Evolutionary conservation across 805 yeast species (phyloP).

Genomic region (Ogataea henricii): DNA sequence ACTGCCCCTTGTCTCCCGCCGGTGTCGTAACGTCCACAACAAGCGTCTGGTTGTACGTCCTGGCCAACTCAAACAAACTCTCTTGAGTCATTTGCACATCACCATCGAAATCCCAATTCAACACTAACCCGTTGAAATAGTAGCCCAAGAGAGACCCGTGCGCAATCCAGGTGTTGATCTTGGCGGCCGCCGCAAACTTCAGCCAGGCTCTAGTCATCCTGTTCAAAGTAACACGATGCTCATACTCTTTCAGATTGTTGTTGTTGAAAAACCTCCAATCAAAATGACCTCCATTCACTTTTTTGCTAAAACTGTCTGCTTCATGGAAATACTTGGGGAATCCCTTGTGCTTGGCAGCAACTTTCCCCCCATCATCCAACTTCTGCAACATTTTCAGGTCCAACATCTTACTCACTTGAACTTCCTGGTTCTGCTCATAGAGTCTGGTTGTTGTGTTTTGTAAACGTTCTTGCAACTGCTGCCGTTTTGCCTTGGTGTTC

Average conservation of each 20-base stretch:
- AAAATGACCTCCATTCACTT: slow-evolving; percentile 41
- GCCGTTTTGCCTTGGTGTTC: slow-evolving; percentile 1
- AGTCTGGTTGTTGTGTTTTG: background rate
- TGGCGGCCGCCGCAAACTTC: slow-evolving; percentile 45
- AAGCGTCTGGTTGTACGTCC: slow-evolving; percentile 49
- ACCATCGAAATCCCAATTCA: slow-evolving; percentile 65
- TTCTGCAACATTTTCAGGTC: slow-evolving; percentile 14
- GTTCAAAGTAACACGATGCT: slow-evolving; percentile 40
- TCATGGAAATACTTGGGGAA: slow-evolving; percentile 44
- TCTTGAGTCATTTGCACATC: slow-evolving; percentile 61
- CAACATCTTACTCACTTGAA: slow-evolving; percentile 1
- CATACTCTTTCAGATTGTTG: slow-evolving; percentile 21
- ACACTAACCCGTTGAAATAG: slow-evolving; percentile 57
- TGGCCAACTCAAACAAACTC: slow-evolving; percentile 45
- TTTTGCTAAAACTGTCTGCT: slow-evolving; percentile 36
- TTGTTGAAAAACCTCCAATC: slow-evolving; percentile 49
- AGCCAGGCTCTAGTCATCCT: slow-evolving; percentile 56
- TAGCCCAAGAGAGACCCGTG: slow-evolving; percentile 66
- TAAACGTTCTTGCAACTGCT: background rate
- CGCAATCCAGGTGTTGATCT: slow-evolving; percentile 58
- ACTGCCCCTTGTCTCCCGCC: background rate
- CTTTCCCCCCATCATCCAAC: slow-evolving; percentile 4
- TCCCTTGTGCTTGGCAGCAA: slow-evolving; percentile 1
- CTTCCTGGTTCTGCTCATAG: background rate
- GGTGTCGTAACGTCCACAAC: slow-evolving; percentile 41